These are phyloP conservation scores for Lachnellula occidentalis DNA, from an alignment of 2,329 filamentous ascomycete species.

Conservation along the genomic window DNA sequence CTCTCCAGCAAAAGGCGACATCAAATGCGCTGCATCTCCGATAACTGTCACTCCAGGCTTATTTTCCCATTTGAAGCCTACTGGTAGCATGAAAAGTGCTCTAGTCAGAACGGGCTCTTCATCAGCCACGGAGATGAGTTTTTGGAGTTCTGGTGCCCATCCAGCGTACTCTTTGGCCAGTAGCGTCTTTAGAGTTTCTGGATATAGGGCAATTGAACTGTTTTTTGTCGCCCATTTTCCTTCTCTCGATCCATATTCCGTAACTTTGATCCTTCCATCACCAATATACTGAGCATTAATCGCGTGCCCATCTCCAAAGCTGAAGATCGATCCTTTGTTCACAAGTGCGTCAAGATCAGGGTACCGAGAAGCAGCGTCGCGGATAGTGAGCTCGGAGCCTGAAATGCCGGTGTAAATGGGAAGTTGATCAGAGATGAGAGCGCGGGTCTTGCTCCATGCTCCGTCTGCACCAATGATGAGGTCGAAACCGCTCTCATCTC, in stretches of 20 bases:
- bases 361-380: constrained; percentile 18
- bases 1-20: constrained; percentile 44
- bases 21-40: constrained; percentile 52
- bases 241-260: not conserved
- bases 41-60: constrained; percentile 53
- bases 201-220: too few relatives aligned
- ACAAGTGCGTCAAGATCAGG: constrained; percentile 24
- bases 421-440: constrained; percentile 22
- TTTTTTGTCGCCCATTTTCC: not conserved
- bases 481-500: constrained; percentile 28
- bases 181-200: constrained; percentile 13
- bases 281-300: constrained; percentile 27
- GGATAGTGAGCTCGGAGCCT: constrained; percentile 28
- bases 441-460: constrained; percentile 35
- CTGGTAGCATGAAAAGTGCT: constrained; percentile 18
- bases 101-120: constrained; percentile 18
- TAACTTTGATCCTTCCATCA: constrained; percentile 11
- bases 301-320: constrained; percentile 23
- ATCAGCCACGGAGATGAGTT: constrained; percentile 24
- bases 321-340: constrained; percentile 27
- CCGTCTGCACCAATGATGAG: constrained; percentile 37
- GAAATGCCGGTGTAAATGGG: constrained; percentile 37
- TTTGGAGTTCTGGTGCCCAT: constrained; percentile 27
- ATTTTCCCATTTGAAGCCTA: constrained; percentile 44
- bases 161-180: constrained; percentile 23